These are phyloP conservation scores for Trebouxia sp. DNA, from an alignment of 139 green algal species.

Conservation along the genomic window DNA sequence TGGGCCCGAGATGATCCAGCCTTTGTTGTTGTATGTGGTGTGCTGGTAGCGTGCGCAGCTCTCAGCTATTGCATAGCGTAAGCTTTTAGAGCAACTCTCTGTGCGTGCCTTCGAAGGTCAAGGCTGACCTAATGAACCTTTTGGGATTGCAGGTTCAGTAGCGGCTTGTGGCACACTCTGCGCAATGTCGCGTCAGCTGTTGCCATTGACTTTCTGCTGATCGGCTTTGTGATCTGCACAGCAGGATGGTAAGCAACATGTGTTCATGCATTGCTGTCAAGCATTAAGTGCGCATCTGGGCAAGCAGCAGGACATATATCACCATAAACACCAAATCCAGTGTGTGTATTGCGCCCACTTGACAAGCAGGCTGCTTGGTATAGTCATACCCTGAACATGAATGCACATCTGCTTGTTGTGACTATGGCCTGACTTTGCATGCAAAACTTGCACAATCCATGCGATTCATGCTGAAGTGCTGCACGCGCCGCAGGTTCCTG, in stretches of 20 bases:
- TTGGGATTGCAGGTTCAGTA: constrained; percentile 63
- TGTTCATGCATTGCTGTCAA: background rate
- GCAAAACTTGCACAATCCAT: too few species aligned
- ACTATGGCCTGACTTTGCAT: too few species aligned
- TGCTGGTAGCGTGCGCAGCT: constrained; percentile 72
- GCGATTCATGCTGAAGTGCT: too few species aligned
- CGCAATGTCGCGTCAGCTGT: constrained; percentile 66
- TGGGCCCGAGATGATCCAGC: constrained; percentile 97
- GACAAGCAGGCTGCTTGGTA: too few species aligned
- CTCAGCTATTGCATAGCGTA: constrained; percentile 84
- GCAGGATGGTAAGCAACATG: constrained; percentile 71
- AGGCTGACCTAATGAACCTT: too few species aligned
- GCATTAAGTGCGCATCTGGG: too few species aligned
- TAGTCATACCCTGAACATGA: too few species aligned
- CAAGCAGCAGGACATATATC: too few species aligned
- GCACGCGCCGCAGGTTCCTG: constrained; percentile 77
- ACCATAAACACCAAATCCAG: too few species aligned
- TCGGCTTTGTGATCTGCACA: constrained; percentile 81
- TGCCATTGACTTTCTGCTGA: constrained; percentile 84
- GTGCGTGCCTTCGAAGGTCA: too few species aligned
- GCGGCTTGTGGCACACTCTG: constrained; percentile 61
- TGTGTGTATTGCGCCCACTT: too few species aligned
- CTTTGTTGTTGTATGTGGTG: constrained; percentile 84
- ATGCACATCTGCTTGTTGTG: too few species aligned
- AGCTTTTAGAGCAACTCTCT: constrained; percentile 14